A percentile compares a stretch with the other conserved stretches of the same genome.
Evolutionary conservation across 2,329 filamentous ascomycete genomes (phyloP).

Genomic region (Fusarium sarcochroum): DNA sequence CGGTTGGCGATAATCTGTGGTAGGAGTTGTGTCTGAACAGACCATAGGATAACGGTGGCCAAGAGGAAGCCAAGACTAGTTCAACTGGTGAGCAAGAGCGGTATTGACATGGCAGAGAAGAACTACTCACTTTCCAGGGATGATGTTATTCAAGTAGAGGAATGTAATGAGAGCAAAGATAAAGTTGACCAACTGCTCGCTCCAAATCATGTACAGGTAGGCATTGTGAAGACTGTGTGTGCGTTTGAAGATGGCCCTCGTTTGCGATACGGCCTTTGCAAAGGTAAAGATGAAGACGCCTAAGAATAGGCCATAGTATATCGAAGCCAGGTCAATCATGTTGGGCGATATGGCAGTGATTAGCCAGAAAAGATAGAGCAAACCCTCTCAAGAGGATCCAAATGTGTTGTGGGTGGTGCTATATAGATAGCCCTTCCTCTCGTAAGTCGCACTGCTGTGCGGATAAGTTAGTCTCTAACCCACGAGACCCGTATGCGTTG

Average conservation of each 20-base stretch:
- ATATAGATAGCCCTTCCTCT: background rate
- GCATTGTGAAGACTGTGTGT: slow-evolving; percentile 37
- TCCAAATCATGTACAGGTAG: slow-evolving; percentile 50
- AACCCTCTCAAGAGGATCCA: background rate
- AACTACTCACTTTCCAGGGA: slow-evolving; percentile 22
- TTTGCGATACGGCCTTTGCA: slow-evolving; percentile 43
- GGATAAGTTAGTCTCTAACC: background rate
- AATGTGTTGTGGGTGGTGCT: background rate
- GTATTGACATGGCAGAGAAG: accelerated
- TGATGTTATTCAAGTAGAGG: slow-evolving; percentile 42
- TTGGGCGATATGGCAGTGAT: background rate
- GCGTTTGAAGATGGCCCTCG: slow-evolving; percentile 36
- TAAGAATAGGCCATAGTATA: slow-evolving; percentile 47
- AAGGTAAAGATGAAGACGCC: slow-evolving; percentile 48
- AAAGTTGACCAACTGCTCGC: slow-evolving; percentile 45
- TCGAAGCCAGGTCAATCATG: slow-evolving; percentile 41
- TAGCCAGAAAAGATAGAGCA: background rate
- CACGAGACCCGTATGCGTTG: background rate
- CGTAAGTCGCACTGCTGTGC: background rate
- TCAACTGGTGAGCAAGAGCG: background rate
- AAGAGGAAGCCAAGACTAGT: slow-evolving; percentile 28
- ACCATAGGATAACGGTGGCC: slow-evolving; percentile 27
- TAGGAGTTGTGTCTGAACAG: slow-evolving; percentile 56
- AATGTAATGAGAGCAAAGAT: slow-evolving; percentile 47
- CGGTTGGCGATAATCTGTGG: slow-evolving; percentile 63